phyloP scores from a whole-genome alignment of 352 stramenopile species.

The Halophytophthora polymorphica region DNA sequence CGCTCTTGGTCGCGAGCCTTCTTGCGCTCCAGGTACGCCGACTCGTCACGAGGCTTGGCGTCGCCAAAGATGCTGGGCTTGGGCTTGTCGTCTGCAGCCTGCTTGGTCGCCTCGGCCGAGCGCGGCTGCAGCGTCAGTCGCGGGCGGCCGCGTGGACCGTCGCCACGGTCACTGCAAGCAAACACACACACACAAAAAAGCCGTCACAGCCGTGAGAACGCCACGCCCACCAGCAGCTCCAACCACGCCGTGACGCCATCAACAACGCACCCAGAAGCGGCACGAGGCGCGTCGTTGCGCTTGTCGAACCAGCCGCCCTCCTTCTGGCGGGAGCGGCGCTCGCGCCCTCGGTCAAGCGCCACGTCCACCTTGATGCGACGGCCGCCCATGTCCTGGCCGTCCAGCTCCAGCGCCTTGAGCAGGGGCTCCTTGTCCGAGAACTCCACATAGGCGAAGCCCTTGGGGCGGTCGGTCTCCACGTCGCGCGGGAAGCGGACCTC shows the following conservation, averaged over 20 bases:
- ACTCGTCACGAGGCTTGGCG: slow-evolving; percentile 81
- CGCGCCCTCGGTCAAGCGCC: slow-evolving; percentile 43
- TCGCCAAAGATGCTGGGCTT: slow-evolving; percentile 80
- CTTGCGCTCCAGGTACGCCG: slow-evolving; percentile 64
- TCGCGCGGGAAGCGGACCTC: slow-evolving; percentile 78
- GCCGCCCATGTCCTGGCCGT: slow-evolving; percentile 33
- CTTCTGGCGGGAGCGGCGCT: slow-evolving; percentile 45
- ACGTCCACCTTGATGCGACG: slow-evolving; percentile 72
- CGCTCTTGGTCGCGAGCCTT: slow-evolving; percentile 34
- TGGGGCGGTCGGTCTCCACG: slow-evolving; percentile 54
- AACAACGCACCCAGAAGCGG: slow-evolving; percentile 34
- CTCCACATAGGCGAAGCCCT: slow-evolving; percentile 86
- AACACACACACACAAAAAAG: slow-evolving; percentile 5
- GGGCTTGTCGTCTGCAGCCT: slow-evolving; percentile 23
- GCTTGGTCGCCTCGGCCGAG: slow-evolving; percentile 34
- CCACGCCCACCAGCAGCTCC: background rate
- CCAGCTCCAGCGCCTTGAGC: slow-evolving; percentile 57
- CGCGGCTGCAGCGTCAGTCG: slow-evolving; percentile 62
- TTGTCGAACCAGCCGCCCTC: slow-evolving; percentile 45
- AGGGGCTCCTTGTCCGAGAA: slow-evolving; percentile 69
- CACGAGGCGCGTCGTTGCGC: slow-evolving; percentile 35
- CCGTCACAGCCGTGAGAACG: slow-evolving; percentile 4
- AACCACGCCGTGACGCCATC: background rate
- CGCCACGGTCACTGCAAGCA: slow-evolving; percentile 19
- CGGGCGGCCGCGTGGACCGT: slow-evolving; percentile 44